Base-by-base conservation (phyloP, 2,329 filamentous ascomycete species). In the Sporothrix phasma region DNA sequence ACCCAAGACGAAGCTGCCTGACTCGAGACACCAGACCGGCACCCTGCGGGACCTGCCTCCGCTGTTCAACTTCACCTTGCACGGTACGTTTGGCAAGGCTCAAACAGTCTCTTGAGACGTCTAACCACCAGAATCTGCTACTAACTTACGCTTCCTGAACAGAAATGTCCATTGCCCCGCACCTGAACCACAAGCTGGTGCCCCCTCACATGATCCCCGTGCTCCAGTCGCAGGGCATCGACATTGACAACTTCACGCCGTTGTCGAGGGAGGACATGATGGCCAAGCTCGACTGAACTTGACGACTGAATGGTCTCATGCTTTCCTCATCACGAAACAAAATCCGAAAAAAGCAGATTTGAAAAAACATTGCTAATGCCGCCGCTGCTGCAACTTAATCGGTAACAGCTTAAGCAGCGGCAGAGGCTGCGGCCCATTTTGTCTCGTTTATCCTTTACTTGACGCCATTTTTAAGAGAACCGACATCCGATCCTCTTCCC, bases 211-310 rank as follows among this genome's bases (percentile, higher is more conserved):
- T 92, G 71, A 87, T 87, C 72, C 79, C 90, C 24, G 81, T 85
- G 66, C 82, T 99, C 66, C 84, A 84, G 67, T 82, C 87, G 56
- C 87, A 86, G 72, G 92, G 90, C 63, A 84, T 99, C 70, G 92
- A 97, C 75, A 91, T 97, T 72, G 91, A 97, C 77, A 92, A 92
- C 76, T 90, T 99, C 77, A 91, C 87, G 71, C 93, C 93, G 53
- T 82, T 99, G 80, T 81, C 88, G 72, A 96, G 92, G 81, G 88
- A 94, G 72, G 91, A 97, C 76, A 97, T 99, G 94, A 90, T 96
- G 80, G 94, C 94, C 66, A 91, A 92, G 77, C 82, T 99, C 77
- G 94, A 99, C 79, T 99, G 88, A 92, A 62, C 31, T 24, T 43
- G 22, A 43, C 39, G 64, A 46, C 24, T 34, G 51, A 53, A 26